Conservation (phyloP, 208 protist species). For the Acanthamoeba divionensis region DNA sequence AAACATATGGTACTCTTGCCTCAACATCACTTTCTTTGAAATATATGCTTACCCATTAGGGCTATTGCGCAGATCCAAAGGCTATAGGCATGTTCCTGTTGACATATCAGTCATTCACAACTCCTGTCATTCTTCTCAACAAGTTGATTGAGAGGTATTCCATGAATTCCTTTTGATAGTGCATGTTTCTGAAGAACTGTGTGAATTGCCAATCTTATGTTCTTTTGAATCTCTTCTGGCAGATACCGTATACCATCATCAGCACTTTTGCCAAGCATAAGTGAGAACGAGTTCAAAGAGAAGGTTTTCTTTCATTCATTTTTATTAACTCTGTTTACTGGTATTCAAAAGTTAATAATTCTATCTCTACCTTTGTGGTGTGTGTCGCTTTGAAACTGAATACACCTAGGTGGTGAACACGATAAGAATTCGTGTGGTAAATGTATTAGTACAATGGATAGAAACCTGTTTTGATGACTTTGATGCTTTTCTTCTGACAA, state of each 20-base stretch:
- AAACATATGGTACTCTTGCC: background rate
- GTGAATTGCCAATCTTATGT: too few species aligned
- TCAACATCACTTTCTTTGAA: background rate
- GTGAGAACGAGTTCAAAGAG: too few species aligned
- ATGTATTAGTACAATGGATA: conserved; percentile 17
- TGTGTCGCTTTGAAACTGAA: too few species aligned
- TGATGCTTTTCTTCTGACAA: conserved; percentile 9
- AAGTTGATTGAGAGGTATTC: conserved; percentile 45
- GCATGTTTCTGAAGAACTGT: too few species aligned
- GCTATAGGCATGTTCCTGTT: background rate
- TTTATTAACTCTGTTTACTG: too few species aligned
- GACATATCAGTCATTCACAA: conserved; percentile 52
- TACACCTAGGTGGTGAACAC: conserved; percentile 11
- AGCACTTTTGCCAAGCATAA: too few species aligned
- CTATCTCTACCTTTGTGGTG: too few species aligned
- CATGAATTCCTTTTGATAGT: too few species aligned
- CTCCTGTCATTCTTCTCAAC: background rate
- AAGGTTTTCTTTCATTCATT: too few species aligned
- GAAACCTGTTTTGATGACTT: conserved; percentile 38
- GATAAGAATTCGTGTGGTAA: conserved; percentile 10
- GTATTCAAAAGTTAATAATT: too few species aligned
- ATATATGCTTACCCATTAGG: background rate
- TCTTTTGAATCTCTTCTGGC: too few species aligned
- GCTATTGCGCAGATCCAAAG: conserved; percentile 10
- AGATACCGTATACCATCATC: too few species aligned